These are phyloP conservation scores for Suillus occidentalis DNA, from an alignment of 768 basidiomycete genomes.

Conservation along the genomic window DNA sequence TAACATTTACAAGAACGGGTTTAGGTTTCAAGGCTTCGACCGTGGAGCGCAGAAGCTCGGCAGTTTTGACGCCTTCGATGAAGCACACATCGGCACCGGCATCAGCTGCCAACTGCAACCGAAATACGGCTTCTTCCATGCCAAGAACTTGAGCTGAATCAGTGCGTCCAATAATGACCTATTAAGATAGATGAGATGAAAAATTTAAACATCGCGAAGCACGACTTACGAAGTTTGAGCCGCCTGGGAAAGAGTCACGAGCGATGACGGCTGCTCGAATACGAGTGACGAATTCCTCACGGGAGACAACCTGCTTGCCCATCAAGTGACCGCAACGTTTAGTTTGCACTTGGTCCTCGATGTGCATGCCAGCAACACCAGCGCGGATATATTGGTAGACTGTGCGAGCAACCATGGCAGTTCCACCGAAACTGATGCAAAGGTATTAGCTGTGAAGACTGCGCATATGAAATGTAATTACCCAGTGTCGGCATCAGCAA, in stretches of 20 bases:
- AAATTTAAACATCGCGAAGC: neutral
- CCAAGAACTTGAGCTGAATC: constrained; percentile 78
- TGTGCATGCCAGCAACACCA: constrained; percentile 74
- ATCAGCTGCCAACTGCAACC: constrained; percentile 69
- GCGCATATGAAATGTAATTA: constrained; percentile 23
- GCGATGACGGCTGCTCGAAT: constrained; percentile 78
- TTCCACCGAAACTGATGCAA: constrained; percentile 58
- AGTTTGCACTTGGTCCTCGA: constrained; percentile 82
- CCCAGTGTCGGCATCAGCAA: constrained; percentile 83
- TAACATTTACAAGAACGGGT: constrained; percentile 79
- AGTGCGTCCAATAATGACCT: constrained; percentile 76
- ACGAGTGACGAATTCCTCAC: constrained; percentile 72
- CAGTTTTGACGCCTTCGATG: constrained; percentile 74
- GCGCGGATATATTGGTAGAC: constrained; percentile 68
- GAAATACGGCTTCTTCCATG: constrained; percentile 71
- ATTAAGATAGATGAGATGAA: neutral
- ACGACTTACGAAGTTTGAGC: constrained; percentile 64
- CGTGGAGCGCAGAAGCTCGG: constrained; percentile 61
- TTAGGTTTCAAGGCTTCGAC: constrained; percentile 70
- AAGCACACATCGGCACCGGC: constrained; percentile 81
- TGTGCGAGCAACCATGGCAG: constrained; percentile 73
- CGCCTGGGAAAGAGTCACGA: constrained; percentile 71
- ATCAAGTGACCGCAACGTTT: constrained; percentile 78
- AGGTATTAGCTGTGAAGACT: constrained; percentile 18
- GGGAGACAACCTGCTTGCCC: constrained; percentile 80